These are phyloP conservation scores for Botrytis galanthina DNA, from an alignment of 2,329 filamentous ascomycete genomes.

Conservation along the genomic window DNA sequence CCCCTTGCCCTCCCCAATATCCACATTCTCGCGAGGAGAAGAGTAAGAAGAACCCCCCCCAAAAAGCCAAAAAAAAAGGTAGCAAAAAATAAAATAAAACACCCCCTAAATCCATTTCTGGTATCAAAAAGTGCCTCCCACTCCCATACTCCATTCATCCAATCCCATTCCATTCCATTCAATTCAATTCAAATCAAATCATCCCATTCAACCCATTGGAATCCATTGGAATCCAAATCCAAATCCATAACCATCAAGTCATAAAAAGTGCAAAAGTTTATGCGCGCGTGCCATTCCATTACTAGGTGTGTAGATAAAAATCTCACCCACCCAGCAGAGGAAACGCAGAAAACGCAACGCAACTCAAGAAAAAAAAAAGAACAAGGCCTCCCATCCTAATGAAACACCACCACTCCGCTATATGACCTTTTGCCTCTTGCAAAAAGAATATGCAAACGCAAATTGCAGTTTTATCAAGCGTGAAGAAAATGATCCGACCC, in stretches of 20 bases:
- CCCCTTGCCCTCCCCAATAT: neutral
- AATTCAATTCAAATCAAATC: neutral
- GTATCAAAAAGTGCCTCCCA: slow-evolving; percentile 15
- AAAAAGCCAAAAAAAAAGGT: neutral
- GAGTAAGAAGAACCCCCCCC: too few species aligned
- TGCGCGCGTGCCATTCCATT: neutral
- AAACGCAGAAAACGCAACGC: neutral
- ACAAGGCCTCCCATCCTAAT: neutral
- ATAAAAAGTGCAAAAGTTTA: neutral
- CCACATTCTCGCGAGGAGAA: too few species aligned
- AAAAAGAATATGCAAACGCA: neutral
- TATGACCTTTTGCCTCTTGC: neutral
- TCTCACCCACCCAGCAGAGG: neutral
- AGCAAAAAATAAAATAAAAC: neutral
- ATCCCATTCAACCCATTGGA: too few species aligned
- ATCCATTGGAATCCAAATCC: neutral
- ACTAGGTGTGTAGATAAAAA: neutral
- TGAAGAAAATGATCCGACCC: neutral
- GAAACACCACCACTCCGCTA: slow-evolving; percentile 1
- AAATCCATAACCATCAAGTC: neutral
- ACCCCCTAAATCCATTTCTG: slow-evolving; percentile 8
- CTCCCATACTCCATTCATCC: slow-evolving; percentile 24
- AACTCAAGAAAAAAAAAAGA: neutral
- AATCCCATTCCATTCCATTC: neutral
- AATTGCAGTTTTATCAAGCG: neutral